Conservation (phyloP, 176 grass and related monocot species). For the Miscanthus lutarioriparius region DNA sequence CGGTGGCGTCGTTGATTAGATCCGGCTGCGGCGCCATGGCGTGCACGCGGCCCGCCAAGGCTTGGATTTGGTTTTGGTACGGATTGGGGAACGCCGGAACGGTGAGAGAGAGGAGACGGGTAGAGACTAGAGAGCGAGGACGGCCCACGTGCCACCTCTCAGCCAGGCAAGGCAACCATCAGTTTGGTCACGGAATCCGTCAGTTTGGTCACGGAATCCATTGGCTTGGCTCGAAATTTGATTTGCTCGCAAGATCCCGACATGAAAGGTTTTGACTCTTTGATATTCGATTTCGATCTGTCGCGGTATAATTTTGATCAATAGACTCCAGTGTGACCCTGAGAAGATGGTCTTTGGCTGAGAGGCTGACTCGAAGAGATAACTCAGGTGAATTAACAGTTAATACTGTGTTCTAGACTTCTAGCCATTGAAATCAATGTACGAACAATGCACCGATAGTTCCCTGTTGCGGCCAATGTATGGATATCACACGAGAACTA, state of each 20-base stretch:
- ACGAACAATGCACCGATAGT: background rate
- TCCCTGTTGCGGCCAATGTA: background rate
- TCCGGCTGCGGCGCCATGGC: background rate
- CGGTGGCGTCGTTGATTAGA: slow-evolving; percentile 13
- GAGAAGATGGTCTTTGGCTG: too few species aligned
- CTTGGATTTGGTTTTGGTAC: background rate
- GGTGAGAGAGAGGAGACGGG: background rate
- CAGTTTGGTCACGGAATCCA: too few species aligned
- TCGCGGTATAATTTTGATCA: background rate
- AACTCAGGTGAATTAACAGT: too few species aligned
- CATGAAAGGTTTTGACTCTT: background rate
- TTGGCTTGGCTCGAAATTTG: background rate
- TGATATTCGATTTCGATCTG: background rate
- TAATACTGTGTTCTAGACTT: too few species aligned
- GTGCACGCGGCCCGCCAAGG: background rate
- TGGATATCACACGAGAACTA: too few species aligned
- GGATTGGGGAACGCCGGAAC: background rate
- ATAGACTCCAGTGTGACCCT: background rate
- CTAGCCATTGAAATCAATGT: background rate
- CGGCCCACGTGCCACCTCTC: background rate
- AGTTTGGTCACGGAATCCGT: background rate
- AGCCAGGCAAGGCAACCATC: background rate
- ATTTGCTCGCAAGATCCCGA: background rate
- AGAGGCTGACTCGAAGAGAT: too few species aligned
- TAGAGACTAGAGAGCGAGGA: background rate